These are phyloP conservation scores for Phaeosphaeriaceae sp. DNA, from an alignment of 2,329 filamentous ascomycete genomes.

Conservation along the genomic window DNA sequence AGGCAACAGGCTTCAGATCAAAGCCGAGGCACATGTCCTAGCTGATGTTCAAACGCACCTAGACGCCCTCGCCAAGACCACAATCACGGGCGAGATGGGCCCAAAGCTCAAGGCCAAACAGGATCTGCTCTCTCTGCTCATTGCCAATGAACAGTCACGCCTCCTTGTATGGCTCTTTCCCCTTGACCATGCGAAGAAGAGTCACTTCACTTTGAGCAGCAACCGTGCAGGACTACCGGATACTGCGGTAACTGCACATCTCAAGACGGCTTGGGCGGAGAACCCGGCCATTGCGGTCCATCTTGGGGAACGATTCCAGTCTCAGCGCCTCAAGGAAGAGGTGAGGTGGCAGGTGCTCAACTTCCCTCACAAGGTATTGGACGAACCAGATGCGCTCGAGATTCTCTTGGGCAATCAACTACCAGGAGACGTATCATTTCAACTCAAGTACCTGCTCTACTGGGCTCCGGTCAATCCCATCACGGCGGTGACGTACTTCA, in stretches of 20 bases:
- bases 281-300: slow-evolving; percentile 88
- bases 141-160: slow-evolving; percentile 84
- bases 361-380: slow-evolving; percentile 82
- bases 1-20: slow-evolving; percentile 90
- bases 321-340: slow-evolving; percentile 74
- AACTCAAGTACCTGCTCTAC: slow-evolving; percentile 92
- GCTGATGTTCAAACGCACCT: slow-evolving; percentile 76
- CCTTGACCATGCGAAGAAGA: slow-evolving; percentile 69
- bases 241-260: slow-evolving; percentile 66
- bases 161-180: slow-evolving; percentile 91
- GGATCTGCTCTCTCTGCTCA: slow-evolving; percentile 78
- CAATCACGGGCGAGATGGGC: slow-evolving; percentile 55
- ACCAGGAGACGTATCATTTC: slow-evolving; percentile 79
- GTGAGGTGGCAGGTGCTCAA: slow-evolving; percentile 82
- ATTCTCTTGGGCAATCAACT: slow-evolving; percentile 80
- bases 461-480: slow-evolving; percentile 94
- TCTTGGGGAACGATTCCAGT: slow-evolving; percentile 80
- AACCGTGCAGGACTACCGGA: slow-evolving; percentile 52
- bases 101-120: slow-evolving; percentile 80
- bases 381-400: slow-evolving; percentile 82
- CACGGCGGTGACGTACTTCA: slow-evolving; percentile 90
- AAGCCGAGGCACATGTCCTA: slow-evolving; percentile 86
- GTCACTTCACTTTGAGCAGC: slow-evolving; percentile 57
- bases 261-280: slow-evolving; percentile 87
- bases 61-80: slow-evolving; percentile 69